Evolutionary conservation across 208 protist genomes (phyloP).

Genomic region (Angomonas deanei): DNA sequence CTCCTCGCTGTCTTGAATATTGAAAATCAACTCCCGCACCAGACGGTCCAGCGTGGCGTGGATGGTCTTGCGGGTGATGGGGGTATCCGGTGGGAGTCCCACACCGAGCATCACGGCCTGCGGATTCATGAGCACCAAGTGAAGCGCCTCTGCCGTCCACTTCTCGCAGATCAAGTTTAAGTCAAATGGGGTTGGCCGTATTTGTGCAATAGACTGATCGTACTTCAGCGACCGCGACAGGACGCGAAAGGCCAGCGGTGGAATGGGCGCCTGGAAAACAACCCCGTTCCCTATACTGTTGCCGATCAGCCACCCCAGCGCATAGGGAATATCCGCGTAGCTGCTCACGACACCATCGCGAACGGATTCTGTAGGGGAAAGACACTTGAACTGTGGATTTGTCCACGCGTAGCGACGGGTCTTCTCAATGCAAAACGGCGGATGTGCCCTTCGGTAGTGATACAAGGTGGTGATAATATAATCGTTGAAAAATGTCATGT

Average conservation of each 20-base stretch:
- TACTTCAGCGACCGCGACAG: slow-evolving; percentile 23
- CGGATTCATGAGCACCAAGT: background rate
- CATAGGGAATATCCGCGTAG: slow-evolving; percentile 16
- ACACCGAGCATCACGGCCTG: background rate
- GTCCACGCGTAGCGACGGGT: slow-evolving; percentile 25
- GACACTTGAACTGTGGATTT: slow-evolving; percentile 15
- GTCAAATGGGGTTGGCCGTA: slow-evolving; percentile 17
- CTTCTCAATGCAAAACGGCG: slow-evolving; percentile 9
- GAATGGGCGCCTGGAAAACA: slow-evolving; percentile 32
- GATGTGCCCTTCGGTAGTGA: slow-evolving; percentile 21
- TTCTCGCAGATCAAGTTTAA: slow-evolving; percentile 23
- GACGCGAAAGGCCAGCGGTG: slow-evolving; percentile 49
- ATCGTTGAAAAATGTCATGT: background rate
- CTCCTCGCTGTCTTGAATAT: slow-evolving; percentile 12
- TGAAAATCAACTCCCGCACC: slow-evolving; percentile 12
- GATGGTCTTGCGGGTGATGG: background rate
- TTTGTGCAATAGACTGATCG: slow-evolving; percentile 10
- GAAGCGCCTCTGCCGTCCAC: slow-evolving; percentile 15
- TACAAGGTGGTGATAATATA: slow-evolving; percentile 13
- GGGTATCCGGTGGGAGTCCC: background rate
- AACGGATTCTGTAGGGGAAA: background rate
- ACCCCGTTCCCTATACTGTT: slow-evolving; percentile 34
- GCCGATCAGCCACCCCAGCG: slow-evolving; percentile 48
- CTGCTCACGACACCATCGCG: background rate
- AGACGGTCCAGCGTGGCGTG: slow-evolving; percentile 6